A percentile compares a stretch with the other conserved stretches of the same genome.
These are phyloP conservation scores for Botrytis cinerea DNA, from an alignment of 2,329 filamentous ascomycete genomes.

Conservation along the genomic window DNA sequence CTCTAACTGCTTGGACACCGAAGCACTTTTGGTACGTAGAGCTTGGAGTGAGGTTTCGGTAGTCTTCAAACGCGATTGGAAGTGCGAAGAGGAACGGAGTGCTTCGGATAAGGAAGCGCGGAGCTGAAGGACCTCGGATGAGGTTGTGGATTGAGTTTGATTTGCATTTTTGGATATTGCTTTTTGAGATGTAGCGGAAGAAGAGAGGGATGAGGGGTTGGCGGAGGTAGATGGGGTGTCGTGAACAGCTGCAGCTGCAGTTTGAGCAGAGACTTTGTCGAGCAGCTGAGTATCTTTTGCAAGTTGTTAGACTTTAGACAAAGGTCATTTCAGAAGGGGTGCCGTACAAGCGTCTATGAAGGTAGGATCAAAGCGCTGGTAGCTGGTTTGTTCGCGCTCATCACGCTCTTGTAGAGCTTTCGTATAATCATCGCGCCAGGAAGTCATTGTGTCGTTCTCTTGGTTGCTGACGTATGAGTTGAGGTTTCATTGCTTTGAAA, in stretches of 20 bases:
- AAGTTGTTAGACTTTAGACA: conserved; percentile 25
- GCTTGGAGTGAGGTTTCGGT: conserved; percentile 65
- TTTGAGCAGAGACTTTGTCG: conserved; percentile 65
- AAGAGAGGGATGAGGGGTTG: conserved; percentile 35
- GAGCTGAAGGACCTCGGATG: conserved; percentile 50
- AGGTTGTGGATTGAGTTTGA: conserved; percentile 37
- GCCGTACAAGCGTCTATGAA: conserved; percentile 79
- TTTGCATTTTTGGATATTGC: conserved; percentile 40
- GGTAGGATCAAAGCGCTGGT: conserved; percentile 58
- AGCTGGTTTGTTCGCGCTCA: conserved; percentile 64
- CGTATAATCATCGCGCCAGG: conserved; percentile 80
- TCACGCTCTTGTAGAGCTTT: conserved; percentile 72
- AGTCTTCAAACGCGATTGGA: conserved; percentile 63
- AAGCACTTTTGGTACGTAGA: conserved; percentile 59
- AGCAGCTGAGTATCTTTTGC: conserved; percentile 63
- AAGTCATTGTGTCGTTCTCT: conserved; percentile 35
- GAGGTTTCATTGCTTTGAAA: conserved; percentile 23
- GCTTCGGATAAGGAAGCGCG: conserved; percentile 74
- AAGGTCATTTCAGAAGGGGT: conserved; percentile 16
- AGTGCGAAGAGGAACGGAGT: conserved; percentile 69
- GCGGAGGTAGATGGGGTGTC: conserved; percentile 32
- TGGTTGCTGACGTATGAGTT: conserved; percentile 14
- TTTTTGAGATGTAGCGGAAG: conserved; percentile 36
- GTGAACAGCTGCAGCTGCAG: conserved; percentile 55
- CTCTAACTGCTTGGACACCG: conserved; percentile 62